Evolutionary conservation across 768 basidiomycete genomes (phyloP).

Genomic region (Daedaleopsis sinensis): DNA sequence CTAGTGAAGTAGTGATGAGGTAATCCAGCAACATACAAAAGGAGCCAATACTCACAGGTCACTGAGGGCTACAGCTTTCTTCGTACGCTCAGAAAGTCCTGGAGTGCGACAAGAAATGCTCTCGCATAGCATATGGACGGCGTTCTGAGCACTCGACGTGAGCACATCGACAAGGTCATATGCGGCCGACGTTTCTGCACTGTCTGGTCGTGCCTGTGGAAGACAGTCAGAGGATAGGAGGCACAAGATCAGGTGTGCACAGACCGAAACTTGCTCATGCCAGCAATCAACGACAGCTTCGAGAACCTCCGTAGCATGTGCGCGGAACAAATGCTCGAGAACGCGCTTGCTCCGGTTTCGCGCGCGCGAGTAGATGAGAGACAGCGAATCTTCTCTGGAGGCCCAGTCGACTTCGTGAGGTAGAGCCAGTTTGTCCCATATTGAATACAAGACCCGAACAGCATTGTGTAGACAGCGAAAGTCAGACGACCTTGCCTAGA

Average conservation of each 20-base stretch:
- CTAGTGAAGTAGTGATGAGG: constrained; percentile 38
- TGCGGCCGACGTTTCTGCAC: constrained; percentile 43
- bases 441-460: constrained; percentile 72
- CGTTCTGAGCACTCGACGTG: constrained; percentile 80
- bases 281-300: constrained; percentile 86
- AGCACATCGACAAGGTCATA: constrained; percentile 87
- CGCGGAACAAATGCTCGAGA: constrained; percentile 84
- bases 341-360: constrained; percentile 74
- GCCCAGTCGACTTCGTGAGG: constrained; percentile 43
- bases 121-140: constrained; percentile 89
- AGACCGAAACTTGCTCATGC: constrained; percentile 57
- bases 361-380: constrained; percentile 67
- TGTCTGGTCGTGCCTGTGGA: constrained; percentile 14
- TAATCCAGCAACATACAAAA: background rate
- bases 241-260: constrained; percentile 21
- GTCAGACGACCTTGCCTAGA: constrained; percentile 71
- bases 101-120: constrained; percentile 67
- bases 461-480: constrained; percentile 81
- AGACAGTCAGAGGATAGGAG: background rate
- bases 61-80: constrained; percentile 55
- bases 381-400: constrained; percentile 68
- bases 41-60: constrained; percentile 59
- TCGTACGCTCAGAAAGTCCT: constrained; percentile 56
- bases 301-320: constrained; percentile 78
- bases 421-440: constrained; percentile 62